Base-by-base conservation (phyloP, 2,329 filamentous ascomycete species). In the Colletotrichum siamense region DNA sequence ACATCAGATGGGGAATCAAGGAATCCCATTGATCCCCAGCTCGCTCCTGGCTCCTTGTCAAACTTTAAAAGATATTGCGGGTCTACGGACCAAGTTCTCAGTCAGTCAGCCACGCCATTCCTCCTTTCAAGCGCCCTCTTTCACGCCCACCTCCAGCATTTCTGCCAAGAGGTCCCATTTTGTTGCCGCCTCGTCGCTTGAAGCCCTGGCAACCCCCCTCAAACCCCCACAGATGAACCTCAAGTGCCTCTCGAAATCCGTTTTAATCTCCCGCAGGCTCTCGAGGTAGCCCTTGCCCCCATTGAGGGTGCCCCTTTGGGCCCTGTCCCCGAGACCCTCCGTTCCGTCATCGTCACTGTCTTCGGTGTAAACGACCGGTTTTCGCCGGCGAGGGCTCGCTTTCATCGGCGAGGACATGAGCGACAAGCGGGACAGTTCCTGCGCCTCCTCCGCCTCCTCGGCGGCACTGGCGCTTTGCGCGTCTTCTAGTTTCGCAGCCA, bases 81-180 rank as follows among this genome's bases (percentile, higher is more conserved):
- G 72, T 64, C 67, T 57, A 62, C 55, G 61, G 75, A 75, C 75
- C 67, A 77, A 65, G 57, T 71, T 71, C 67, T 65, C 68, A 65
- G 28, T 52, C 67, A 22, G 34, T 28, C 34, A 69, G 49, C 64
- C 70, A 61, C 30, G 22, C 74, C 57, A 7, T 28, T 44, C 30
- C 57, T 34, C 61, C 36, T n/a, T 36, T 76, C 74, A 76, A 65
- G 36, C 59, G 32, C 70, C 71, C n/a, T 77, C 70, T 26, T 36
- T 73, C n/a, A 84, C 78, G 57, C 87, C 86, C 81, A 88, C 88
- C 79, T 96, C 94, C 61, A 98, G 84, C 87, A 94, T 94, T 83
- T 98, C 95, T 1, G 94, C 95, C 76, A 98, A 83, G 76, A 94
- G 92, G 84, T 97, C 95, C 94, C 96, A 96, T 82, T 93, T 91